A percentile compares a stretch with the other conserved stretches of the same genome.
Evolutionary conservation across 2,329 filamentous ascomycete species (phyloP).

Genomic region (Diaporthe batatas): DNA sequence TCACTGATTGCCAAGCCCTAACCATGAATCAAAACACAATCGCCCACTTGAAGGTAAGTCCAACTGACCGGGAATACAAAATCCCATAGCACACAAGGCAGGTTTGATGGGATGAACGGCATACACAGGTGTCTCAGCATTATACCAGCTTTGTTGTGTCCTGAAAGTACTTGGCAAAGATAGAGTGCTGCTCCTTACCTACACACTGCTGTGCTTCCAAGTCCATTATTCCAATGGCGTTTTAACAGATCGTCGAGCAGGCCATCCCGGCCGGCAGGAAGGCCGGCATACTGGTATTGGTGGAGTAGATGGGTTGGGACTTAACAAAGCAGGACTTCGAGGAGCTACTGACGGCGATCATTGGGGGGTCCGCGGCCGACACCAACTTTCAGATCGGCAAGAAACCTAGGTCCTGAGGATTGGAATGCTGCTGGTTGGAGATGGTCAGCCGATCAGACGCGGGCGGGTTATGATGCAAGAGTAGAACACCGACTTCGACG

Average conservation of each 20-base stretch:
- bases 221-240: too few relatives aligned
- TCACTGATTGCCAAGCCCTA: too few relatives aligned
- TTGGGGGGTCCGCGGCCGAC: constrained; percentile 15
- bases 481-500: constrained; percentile 40
- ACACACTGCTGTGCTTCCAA: too few relatives aligned
- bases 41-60: too few relatives aligned
- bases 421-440: neutral
- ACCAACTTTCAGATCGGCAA: constrained; percentile 1
- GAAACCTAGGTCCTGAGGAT: neutral
- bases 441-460: constrained; percentile 1
- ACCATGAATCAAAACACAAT: neutral
- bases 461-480: constrained; percentile 28
- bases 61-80: too few relatives aligned
- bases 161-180: too few relatives aligned
- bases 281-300: constrained; percentile 32
- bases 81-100: too few relatives aligned
- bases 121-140: too few relatives aligned
- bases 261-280: constrained; percentile 37
- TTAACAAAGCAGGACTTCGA: constrained; percentile 27
- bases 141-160: too few relatives aligned
- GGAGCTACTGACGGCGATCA: constrained; percentile 29
- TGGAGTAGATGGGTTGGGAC: constrained; percentile 38
- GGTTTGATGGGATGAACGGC: too few relatives aligned
- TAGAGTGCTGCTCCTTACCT: neutral
- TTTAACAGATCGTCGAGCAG: constrained; percentile 7